These are phyloP conservation scores for Globisporangium okanoganense DNA, from an alignment of 352 stramenopile genomes.

Conservation along the genomic window DNA sequence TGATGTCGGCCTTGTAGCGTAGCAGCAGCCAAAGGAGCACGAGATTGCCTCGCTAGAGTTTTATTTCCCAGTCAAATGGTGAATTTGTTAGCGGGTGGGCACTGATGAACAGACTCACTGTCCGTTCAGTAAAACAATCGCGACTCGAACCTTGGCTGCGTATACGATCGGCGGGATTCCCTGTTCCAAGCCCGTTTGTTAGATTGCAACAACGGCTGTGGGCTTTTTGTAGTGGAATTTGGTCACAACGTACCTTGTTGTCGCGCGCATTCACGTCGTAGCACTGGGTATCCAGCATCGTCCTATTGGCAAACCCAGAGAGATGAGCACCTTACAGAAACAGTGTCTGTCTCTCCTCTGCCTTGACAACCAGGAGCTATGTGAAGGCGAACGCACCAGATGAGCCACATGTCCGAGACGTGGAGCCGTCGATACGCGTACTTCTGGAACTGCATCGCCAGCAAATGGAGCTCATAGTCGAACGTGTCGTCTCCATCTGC, in stretches of 20 bases:
- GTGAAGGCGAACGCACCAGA: conserved; percentile 55
- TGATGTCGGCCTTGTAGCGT: conserved; percentile 56
- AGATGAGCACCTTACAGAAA: neutral
- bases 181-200: conserved; percentile 13
- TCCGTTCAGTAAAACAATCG: neutral
- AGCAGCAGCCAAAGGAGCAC: conserved; percentile 47
- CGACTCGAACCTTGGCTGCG: conserved; percentile 37
- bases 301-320: conserved; percentile 19
- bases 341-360: neutral
- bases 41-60: conserved; percentile 32
- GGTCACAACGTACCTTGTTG: conserved; percentile 21
- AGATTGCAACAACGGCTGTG: neutral
- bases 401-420: conserved; percentile 37
- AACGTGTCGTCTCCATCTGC: conserved; percentile 15
- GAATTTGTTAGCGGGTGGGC: neutral
- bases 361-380: neutral
- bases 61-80: neutral
- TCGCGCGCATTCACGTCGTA: conserved; percentile 57
- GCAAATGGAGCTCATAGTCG: conserved; percentile 36
- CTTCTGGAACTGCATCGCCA: conserved; percentile 62
- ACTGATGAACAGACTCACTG: neutral
- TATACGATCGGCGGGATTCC: conserved; percentile 58
- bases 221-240: no score
- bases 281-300: conserved; percentile 34
- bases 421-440: conserved; percentile 31